These are phyloP conservation scores for Pyricularia sp. DNA, from an alignment of 2,329 filamentous ascomycete species.

Conservation along the genomic window DNA sequence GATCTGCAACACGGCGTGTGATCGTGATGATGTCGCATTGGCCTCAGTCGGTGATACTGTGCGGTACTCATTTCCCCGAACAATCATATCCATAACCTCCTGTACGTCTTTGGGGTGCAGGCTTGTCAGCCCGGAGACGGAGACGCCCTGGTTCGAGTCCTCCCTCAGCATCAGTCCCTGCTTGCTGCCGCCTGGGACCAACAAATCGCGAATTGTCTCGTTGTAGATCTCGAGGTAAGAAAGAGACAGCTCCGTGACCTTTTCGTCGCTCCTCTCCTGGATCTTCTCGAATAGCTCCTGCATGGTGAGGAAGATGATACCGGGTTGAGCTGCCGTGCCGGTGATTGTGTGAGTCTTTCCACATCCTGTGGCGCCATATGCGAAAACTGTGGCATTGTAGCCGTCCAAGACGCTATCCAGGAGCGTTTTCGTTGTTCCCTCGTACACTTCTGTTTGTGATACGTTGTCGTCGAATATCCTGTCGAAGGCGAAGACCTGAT, in stretches of 20 bases:
- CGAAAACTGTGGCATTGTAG: slow-evolving; percentile 98
- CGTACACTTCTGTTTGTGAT: slow-evolving; percentile 86
- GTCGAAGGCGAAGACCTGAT: slow-evolving; percentile 96
- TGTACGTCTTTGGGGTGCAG: slow-evolving; percentile 84
- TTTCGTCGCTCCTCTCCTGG: slow-evolving; percentile 70
- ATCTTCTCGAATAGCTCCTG: slow-evolving; percentile 97
- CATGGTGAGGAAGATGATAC: slow-evolving; percentile 98
- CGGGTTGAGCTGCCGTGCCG: slow-evolving; percentile 80
- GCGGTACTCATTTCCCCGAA: slow-evolving; percentile 83
- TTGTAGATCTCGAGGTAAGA: slow-evolving; percentile 99
- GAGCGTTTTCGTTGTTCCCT: slow-evolving; percentile 77
- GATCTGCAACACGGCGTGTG: slow-evolving; percentile 93
- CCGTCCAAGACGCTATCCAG: slow-evolving; percentile 92
- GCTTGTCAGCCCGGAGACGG: slow-evolving; percentile 79
- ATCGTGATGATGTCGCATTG: slow-evolving; percentile 93
- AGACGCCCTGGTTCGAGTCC: slow-evolving; percentile 86
- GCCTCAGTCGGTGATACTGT: slow-evolving; percentile 96
- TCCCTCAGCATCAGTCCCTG: slow-evolving; percentile 82
- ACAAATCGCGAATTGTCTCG: slow-evolving; percentile 89
- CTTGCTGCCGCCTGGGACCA: slow-evolving; percentile 75
- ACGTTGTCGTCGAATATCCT: slow-evolving; percentile 93
- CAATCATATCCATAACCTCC: slow-evolving; percentile 99
- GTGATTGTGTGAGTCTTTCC: slow-evolving; percentile 98
- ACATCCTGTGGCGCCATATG: slow-evolving; percentile 93
- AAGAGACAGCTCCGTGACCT: slow-evolving; percentile 77